Evolutionary conservation across 805 yeast species (phyloP).

Genomic region (Saccharomyces jurei): DNA sequence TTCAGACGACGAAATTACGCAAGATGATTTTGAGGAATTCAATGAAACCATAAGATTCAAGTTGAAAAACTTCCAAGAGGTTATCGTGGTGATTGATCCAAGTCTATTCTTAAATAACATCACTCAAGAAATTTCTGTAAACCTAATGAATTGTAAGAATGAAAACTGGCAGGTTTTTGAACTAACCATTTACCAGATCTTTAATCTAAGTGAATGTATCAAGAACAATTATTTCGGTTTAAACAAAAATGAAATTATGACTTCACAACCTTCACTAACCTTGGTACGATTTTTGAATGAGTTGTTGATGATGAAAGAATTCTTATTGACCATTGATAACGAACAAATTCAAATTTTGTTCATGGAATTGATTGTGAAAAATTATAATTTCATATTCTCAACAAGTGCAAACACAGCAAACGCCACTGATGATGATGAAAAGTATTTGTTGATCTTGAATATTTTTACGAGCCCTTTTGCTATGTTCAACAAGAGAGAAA

Average conservation of each 20-base stretch:
- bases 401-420: conserved; percentile 13
- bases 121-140: conserved; percentile 45
- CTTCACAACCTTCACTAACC: conserved; percentile 55
- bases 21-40: conserved; percentile 70
- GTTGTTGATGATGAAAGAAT: conserved; percentile 25
- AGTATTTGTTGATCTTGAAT: conserved; percentile 51
- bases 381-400: conserved; percentile 44
- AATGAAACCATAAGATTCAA: conserved; percentile 61
- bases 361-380: conserved; percentile 80
- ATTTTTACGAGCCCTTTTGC: conserved; percentile 77
- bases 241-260: conserved; percentile 55
- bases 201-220: conserved; percentile 69
- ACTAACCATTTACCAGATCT: conserved; percentile 76
- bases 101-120: conserved; percentile 53
- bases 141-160: conserved; percentile 19
- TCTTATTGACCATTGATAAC: conserved; percentile 36
- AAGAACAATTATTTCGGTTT: conserved; percentile 68
- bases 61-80: conserved; percentile 75
- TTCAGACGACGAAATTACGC: conserved; percentile 63
- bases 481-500: conserved; percentile 62
- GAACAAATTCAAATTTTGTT: conserved; percentile 75
- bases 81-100: conserved; percentile 55
- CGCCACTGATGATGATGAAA: conserved; percentile 33
- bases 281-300: conserved; percentile 25
- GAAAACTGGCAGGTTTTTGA: conserved; percentile 76